Evolutionary conservation across 1,284 basidiomycete species (phyloP).

Genomic region (Hemileia vastatrix): DNA sequence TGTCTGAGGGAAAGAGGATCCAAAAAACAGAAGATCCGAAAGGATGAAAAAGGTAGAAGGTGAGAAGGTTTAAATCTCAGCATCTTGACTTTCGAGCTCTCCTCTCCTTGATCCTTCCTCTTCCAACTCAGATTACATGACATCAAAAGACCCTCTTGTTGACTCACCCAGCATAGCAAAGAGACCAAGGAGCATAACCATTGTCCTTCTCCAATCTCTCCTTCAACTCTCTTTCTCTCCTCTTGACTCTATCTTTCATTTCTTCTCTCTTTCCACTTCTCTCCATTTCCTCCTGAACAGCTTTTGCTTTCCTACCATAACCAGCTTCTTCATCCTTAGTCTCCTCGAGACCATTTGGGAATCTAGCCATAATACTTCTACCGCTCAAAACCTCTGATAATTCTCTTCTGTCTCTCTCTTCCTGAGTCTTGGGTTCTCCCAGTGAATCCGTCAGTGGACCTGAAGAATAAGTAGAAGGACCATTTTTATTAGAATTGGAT

Average conservation of each 20-base stretch:
- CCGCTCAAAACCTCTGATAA: slow-evolving; percentile 25
- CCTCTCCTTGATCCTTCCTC: too few relatives aligned
- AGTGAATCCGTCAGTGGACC: slow-evolving; percentile 23
- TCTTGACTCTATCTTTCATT: slow-evolving; percentile 25
- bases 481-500: slow-evolving; percentile 43
- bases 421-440: not conserved
- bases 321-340: slow-evolving; percentile 54
- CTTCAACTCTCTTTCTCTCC: not conserved
- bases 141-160: too few relatives aligned
- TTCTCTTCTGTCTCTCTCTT: slow-evolving; percentile 41
- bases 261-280: slow-evolving; percentile 44
- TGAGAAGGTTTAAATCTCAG: too few relatives aligned
- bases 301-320: slow-evolving; percentile 69
- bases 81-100: too few relatives aligned
- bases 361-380: slow-evolving; percentile 20
- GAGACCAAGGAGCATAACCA: slow-evolving; percentile 72
- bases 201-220: slow-evolving; percentile 32
- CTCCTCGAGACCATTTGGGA: slow-evolving; percentile 22
- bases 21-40: too few relatives aligned
- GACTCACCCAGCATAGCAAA: too few relatives aligned
- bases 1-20: slow-evolving; percentile 26
- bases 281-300: slow-evolving; percentile 54
- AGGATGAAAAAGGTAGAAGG: too few relatives aligned
- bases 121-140: too few relatives aligned
- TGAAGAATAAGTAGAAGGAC: too few relatives aligned